Base-by-base conservation (phyloP, 2,329 filamentous ascomycete species). In the Diaporthe destruens region DNA sequence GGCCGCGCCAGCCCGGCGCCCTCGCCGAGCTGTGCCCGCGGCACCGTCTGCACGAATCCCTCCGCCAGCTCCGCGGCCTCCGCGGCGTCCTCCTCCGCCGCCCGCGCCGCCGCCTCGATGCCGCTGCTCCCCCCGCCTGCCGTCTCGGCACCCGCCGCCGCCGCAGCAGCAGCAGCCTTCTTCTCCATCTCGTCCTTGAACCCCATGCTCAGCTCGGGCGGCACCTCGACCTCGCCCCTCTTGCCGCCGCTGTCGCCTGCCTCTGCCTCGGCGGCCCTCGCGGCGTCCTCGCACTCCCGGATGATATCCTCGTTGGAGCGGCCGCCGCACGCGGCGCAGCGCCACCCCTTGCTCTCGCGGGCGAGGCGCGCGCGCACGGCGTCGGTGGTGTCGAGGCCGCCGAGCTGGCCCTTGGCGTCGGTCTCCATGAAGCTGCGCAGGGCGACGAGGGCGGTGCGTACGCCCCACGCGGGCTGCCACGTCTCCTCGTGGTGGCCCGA, bases 391-490 rank as follows among this genome's bases (percentile, higher is more conserved):
- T 98, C 95, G 77, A 98, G 86, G 0, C 96, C 96, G 16, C 96
- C 96, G 1, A 99, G 86, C 84, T 98, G 96, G 0, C 96, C 96
- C 77, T 89, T 90, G 11, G 93, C 91, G 77, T 96, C 94, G 3
- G 93, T 95, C 81, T 97, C 95, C 95, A 99, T 98, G 82, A 98
- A 98, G 77, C 90, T 93, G 70, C 96, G 86, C 63, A 98, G 90
- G 18, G 90, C 90, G 54, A 91, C 89, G 8, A 99, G 84, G 20
- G 96, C 96, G 5, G 96, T 98, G 73, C 96, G 89, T 12, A 99
- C 92, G 0, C 96, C 96, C 96, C 96, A 99, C 0, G 96, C 96
- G 0, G 96, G 96, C 87, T 98, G 96, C 96, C 96, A 99, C 20
- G 94, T 97, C 85, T 98, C 96, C 82, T 98, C 96, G 83, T 99